Evolutionary conservation across 176 grass and related monocot genomes (phyloP).

Genomic region (Pontederia crassipes): DNA sequence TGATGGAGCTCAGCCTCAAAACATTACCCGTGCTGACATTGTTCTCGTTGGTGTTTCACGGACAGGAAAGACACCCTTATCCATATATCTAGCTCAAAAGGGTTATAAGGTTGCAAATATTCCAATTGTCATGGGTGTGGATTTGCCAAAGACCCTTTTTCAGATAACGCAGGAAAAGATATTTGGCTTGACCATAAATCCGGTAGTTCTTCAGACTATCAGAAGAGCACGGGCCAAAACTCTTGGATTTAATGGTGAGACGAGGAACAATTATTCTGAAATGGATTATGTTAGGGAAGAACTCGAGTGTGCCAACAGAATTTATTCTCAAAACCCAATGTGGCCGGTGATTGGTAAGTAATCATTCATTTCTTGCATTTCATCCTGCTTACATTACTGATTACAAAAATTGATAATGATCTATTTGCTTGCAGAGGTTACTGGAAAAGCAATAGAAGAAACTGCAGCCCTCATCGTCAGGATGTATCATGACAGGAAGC

Average conservation of each 20-base stretch:
- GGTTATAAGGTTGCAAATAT: constrained; percentile 97
- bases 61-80: constrained; percentile 88
- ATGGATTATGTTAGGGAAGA: constrained; percentile 81
- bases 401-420: constrained; percentile 11
- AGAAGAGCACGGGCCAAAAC: constrained; percentile 76
- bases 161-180: constrained; percentile 68
- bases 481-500: constrained; percentile 72
- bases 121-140: constrained; percentile 78
- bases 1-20: constrained; percentile 82
- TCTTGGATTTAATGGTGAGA: constrained; percentile 56
- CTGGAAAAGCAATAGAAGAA: constrained; percentile 96
- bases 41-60: constrained; percentile 91
- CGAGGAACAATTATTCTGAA: constrained; percentile 76
- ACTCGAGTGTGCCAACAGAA: constrained; percentile 49
- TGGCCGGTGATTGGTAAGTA: constrained; percentile 91
- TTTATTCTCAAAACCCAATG: constrained; percentile 54
- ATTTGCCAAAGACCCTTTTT: constrained; percentile 67
- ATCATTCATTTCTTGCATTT: not conserved
- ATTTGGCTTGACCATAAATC: constrained; percentile 81
- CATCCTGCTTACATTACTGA: constrained; percentile 15
- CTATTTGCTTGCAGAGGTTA: constrained; percentile 55
- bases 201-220: constrained; percentile 67
- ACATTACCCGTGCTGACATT: constrained; percentile 61
- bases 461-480: constrained; percentile 81
- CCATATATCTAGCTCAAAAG: constrained; percentile 92